Evolutionary conservation across 768 basidiomycete species (phyloP), one percentile per base, ranked within the genome.

Genomic region (Chalciporus piperatus): DNA sequence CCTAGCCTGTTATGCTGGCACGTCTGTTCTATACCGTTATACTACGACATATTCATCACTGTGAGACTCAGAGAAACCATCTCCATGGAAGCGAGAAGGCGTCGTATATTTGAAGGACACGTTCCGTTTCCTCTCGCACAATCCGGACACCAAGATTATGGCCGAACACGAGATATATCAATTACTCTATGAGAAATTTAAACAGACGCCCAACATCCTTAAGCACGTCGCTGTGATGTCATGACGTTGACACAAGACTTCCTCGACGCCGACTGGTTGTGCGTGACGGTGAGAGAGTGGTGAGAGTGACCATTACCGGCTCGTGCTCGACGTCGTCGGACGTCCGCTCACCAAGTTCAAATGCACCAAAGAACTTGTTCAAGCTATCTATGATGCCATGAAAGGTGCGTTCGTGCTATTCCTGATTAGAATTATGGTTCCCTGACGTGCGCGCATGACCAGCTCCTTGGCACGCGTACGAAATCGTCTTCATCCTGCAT

Each of bases 401-500:
- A 12, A 47, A 27, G 52, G 56, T 54, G 38, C 1, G 41, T 53
- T 23, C 9, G 12, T 30, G 41, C 7, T 27, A 23, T 25, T 16
- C 27, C n/a, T 7, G 1, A 12, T 11, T 17, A 12, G 11, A 8
- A 12, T 22, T 8, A 5, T 30, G 11, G n/a, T n/a, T 30, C 28
- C 3, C 28, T 30, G 11, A 30, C 13, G 9, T 33, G n/a, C n/a
- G 6, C 12, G 19, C 6, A 7, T 45, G n/a, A 14, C 4, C 38
- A 56, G 55, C 38, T 9, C 50, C 48, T 27, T 2, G 35, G 13
- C 2, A 39, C 2, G 33, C 50, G 11, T 48, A 25, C n/a, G 4
- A 6, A 4, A 13, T 35, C 16, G 47, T 23, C 0, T 14, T 14
- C 8, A 20, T 61, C 7, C 41, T 66, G 4, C 65, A 68, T 43